Evolutionary conservation across 2,329 filamentous ascomycete species (phyloP).

Genomic region (Fonsecaea monophora): DNA sequence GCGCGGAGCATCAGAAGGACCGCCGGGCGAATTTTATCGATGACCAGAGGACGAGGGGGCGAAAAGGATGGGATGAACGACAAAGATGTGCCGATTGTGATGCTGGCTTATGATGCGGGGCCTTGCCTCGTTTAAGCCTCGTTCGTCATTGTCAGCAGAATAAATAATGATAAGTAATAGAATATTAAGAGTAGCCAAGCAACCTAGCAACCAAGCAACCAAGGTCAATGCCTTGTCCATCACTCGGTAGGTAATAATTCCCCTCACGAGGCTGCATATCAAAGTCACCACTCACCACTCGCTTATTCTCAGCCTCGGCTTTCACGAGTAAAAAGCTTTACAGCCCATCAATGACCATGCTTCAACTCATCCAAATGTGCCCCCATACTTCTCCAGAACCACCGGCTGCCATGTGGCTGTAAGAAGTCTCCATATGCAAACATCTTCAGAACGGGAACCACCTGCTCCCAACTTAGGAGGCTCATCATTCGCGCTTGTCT

Average conservation of each 20-base stretch:
- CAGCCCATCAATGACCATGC: background rate
- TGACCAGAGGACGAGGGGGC: background rate
- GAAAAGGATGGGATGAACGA: no score
- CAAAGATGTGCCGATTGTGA: no score
- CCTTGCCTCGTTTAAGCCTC: no score
- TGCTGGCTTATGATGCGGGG: no score
- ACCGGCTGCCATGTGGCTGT: conserved; percentile 8
- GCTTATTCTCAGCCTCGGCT: background rate
- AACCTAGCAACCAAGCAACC: no score
- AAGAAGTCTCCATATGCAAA: conserved; percentile 4
- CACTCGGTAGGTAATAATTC: background rate
- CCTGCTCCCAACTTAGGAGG: conserved; percentile 7
- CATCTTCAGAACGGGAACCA: conserved; percentile 3
- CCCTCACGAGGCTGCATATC: conserved; percentile 10
- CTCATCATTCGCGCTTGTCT: conserved; percentile 14
- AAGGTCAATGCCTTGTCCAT: no score
- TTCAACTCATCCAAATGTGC: conserved; percentile 10
- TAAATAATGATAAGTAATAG: background rate
- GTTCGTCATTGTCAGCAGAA: background rate
- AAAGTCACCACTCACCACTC: background rate
- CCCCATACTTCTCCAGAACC: conserved; percentile 15
- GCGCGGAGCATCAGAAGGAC: conserved; percentile 15
- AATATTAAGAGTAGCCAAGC: no score
- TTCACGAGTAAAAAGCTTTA: background rate
- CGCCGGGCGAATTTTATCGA: background rate